phyloP scores from a whole-genome alignment of 164 flowering plant species.

The Dillenia suffruticosa region DNA sequence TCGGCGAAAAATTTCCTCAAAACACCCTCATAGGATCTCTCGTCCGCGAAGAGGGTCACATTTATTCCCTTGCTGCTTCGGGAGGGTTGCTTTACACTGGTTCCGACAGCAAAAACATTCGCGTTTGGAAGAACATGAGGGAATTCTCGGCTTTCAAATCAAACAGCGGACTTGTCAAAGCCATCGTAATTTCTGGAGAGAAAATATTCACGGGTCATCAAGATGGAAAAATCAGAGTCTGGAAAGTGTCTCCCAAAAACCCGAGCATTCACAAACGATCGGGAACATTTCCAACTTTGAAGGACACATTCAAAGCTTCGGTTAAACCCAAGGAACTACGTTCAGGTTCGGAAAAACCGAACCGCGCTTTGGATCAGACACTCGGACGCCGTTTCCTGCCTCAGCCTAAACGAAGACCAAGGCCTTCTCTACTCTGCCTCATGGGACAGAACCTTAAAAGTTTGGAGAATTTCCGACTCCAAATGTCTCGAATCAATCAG shows the following conservation, averaged over 20 bases:
- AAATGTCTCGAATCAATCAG: constrained; percentile 74
- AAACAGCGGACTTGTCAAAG: constrained; percentile 77
- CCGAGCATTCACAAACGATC: constrained; percentile 44
- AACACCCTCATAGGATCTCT: constrained; percentile 60
- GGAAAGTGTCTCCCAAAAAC: constrained; percentile 52
- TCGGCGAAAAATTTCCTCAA: constrained; percentile 14
- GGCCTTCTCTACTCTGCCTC: constrained; percentile 76
- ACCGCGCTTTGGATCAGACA: constrained; percentile 77
- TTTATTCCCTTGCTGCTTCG: constrained; percentile 66
- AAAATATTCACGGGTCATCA: constrained; percentile 90
- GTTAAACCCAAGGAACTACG: constrained; percentile 71
- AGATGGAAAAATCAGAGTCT: constrained; percentile 81
- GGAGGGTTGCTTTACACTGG: constrained; percentile 79
- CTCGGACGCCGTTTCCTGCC: constrained; percentile 73
- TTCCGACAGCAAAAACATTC: constrained; percentile 94
- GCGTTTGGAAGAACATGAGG: constrained; percentile 73
- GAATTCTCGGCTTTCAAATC: constrained; percentile 75
- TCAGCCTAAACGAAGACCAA: constrained; percentile 58
- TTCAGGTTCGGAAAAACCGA: constrained; percentile 44
- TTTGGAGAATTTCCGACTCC: constrained; percentile 64
- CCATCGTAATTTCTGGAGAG: constrained; percentile 60
- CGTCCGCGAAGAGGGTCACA: constrained; percentile 82
- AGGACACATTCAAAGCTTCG: constrained; percentile 62
- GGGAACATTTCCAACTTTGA: constrained; percentile 62
- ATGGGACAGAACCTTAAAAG: constrained; percentile 84